Conservation (phyloP, 1,284 basidiomycete species). For the Dichomitus squalens region DNA sequence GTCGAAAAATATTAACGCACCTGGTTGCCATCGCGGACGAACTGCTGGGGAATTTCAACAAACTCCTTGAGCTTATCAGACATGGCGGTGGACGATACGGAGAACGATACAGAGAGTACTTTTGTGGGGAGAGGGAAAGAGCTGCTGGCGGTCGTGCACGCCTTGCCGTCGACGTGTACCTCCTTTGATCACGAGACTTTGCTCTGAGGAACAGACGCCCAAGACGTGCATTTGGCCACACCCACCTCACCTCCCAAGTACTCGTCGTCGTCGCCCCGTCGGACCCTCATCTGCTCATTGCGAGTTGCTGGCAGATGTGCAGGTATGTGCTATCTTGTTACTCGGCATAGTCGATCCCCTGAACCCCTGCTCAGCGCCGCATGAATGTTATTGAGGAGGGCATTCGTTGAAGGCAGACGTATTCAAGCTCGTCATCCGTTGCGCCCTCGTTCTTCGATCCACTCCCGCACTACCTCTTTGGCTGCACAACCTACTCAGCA, state of each 20-base stretch:
- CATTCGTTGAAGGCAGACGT: constrained; percentile 23
- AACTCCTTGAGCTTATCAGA: constrained; percentile 92
- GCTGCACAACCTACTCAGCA: not conserved
- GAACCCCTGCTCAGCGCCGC: constrained; percentile 9
- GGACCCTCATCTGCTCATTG: not conserved
- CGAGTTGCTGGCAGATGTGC: constrained; percentile 12
- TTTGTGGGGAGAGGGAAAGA: constrained; percentile 23
- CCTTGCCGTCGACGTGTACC: constrained; percentile 30
- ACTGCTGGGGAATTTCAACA: constrained; percentile 89
- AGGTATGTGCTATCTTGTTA: not conserved
- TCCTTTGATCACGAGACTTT: constrained; percentile 22
- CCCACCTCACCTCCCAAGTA: too few species aligned
- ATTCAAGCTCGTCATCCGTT: constrained; percentile 7
- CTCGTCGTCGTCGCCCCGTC: not conserved
- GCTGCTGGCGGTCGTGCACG: constrained; percentile 15
- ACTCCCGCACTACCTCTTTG: not conserved
- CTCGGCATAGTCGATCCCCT: not conserved
- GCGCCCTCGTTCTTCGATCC: not conserved
- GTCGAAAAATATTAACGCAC: constrained; percentile 45
- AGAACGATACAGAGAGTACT: constrained; percentile 8
- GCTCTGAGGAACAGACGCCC: constrained; percentile 2
- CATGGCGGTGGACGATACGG: constrained; percentile 50
- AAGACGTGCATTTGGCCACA: too few species aligned
- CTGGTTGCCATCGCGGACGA: constrained; percentile 92
- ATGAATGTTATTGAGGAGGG: constrained; percentile 38